Conservation (phyloP, 2,329 filamentous ascomycete genomes). For the Xylariaceae sp. region DNA sequence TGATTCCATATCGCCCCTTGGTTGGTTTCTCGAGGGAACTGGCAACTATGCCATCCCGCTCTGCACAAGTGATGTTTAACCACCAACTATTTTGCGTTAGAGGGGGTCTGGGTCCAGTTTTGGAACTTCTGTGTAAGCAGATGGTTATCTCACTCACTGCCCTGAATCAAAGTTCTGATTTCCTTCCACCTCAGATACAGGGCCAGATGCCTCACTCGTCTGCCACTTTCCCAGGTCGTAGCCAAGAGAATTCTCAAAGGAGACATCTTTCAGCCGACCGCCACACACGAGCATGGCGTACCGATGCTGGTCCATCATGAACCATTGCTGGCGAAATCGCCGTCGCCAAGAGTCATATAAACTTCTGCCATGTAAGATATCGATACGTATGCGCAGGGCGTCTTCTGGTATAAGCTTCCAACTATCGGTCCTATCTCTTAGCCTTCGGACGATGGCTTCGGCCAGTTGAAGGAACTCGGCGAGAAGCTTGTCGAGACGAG, state of each 20-base stretch:
- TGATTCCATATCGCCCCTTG: conserved; percentile 42
- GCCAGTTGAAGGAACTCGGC: conserved; percentile 40
- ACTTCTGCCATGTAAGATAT: conserved; percentile 34
- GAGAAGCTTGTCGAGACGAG: conserved; percentile 35
- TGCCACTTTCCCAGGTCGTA: conserved; percentile 36
- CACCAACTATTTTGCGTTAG: conserved; percentile 46
- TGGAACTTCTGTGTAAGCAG: neutral
- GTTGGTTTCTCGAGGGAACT: conserved; percentile 42
- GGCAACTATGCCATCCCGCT: conserved; percentile 51
- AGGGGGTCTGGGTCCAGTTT: neutral
- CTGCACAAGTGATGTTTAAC: conserved; percentile 52
- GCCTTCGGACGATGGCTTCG: conserved; percentile 22
- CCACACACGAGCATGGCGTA: conserved; percentile 32
- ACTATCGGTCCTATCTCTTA: conserved; percentile 27
- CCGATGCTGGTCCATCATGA: conserved; percentile 43
- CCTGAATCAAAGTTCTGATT: conserved; percentile 44
- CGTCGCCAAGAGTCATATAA: conserved; percentile 41
- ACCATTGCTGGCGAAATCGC: conserved; percentile 42
- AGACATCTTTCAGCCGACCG: conserved; percentile 40
- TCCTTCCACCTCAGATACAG: conserved; percentile 38
- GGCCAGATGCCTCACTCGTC: conserved; percentile 28
- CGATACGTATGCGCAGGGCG: conserved; percentile 30
- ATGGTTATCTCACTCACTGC: conserved; percentile 37
- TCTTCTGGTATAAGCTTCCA: conserved; percentile 26
- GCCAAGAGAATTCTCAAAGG: conserved; percentile 32